A percentile compares a stretch with the other conserved stretches of the same genome.
Conservation (phyloP, 192 early-diverging fungal genomes). For the Mycoemilia scoparia region DNA sequence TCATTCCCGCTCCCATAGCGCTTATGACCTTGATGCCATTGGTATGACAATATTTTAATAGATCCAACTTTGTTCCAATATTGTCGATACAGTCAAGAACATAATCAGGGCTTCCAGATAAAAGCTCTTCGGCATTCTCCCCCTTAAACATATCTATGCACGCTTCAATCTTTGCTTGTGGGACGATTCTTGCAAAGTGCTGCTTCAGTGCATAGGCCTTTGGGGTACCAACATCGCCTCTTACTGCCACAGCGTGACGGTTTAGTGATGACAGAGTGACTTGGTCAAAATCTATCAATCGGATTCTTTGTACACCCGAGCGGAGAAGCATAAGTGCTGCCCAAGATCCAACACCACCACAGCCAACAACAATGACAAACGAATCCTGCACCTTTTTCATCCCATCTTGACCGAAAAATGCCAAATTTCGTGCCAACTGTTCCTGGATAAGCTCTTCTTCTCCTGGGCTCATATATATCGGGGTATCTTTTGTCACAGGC, state of each 20-base stretch:
- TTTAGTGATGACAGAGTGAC: conserved; percentile 88
- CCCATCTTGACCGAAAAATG: conserved; percentile 74
- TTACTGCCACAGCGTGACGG: conserved; percentile 80
- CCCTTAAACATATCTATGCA: conserved; percentile 55
- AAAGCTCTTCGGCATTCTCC: conserved; percentile 44
- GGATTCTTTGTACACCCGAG: conserved; percentile 66
- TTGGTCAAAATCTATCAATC: conserved; percentile 95
- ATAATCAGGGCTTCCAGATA: conserved; percentile 50
- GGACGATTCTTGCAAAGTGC: conserved; percentile 58
- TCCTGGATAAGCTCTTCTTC: conserved; percentile 60
- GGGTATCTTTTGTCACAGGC: conserved; percentile 17
- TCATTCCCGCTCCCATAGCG: conserved; percentile 96
- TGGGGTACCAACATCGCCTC: conserved; percentile 74
- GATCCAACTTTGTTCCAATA: conserved; percentile 79
- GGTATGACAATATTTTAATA: conserved; percentile 72
- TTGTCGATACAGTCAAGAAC: conserved; percentile 91
- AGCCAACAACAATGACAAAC: conserved; percentile 87
- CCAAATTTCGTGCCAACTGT: conserved; percentile 71
- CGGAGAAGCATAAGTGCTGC: conserved; percentile 81
- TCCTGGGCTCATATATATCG: conserved; percentile 15
- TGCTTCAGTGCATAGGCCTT: conserved; percentile 60
- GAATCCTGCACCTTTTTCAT: conserved; percentile 49
- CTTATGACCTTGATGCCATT: conserved; percentile 62
- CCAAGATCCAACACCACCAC: conserved; percentile 86
- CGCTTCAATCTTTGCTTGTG: conserved; percentile 62